Base-by-base conservation (phyloP, 2,329 filamentous ascomycete species). In the Clarireedia homoeocarpa region DNA sequence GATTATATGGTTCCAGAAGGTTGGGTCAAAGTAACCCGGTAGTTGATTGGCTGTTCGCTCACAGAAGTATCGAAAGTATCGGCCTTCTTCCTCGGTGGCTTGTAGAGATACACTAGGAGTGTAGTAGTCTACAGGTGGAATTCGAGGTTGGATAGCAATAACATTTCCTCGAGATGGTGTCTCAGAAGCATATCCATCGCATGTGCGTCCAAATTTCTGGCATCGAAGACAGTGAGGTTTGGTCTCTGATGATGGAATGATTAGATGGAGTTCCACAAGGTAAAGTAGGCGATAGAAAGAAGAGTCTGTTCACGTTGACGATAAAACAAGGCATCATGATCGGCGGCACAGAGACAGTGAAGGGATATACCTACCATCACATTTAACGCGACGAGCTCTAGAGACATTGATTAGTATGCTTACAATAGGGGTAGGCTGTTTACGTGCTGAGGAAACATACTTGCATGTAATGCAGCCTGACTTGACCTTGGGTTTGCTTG, bases 381-480 rank as follows among this genome's bases (percentile, higher is more conserved):
- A 86, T 67, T 86, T 86, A 58, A 86, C 84, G 55, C 80, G 76
- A 60, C 82, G 74, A 62, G 77, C 20, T 26, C 39, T 46, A 30
- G n/a, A 23, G 10, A 24, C 1, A 10, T 12, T 24, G 26, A 20
- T 46, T 12, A 46, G 23, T 23, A 46, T 24, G 50, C 14, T 55
- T 42, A 40, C 46, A 10, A 24, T 24, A 23, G 17, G 14, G 24
- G n/a, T 26, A 15, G 9, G n/a, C n/a, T 9, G 9, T 4, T 42
- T 20, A 20, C 39, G 15, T 7, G 9, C 30, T 9, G 23, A 15
- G n/a, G 9, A 26, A 30, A 54, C 75, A 79, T 66, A 75, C 81
- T 86, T 86, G 81, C 83, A 86, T 67, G 81, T 84, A 64, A 75
- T 75, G 67, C 83, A 86, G 23, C 83, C 83, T 1, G 81, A 84